A percentile compares a stretch with the other conserved stretches of the same genome.
phyloP scores from a whole-genome alignment of 768 basidiomycete species.

The Pholiota conissans region DNA sequence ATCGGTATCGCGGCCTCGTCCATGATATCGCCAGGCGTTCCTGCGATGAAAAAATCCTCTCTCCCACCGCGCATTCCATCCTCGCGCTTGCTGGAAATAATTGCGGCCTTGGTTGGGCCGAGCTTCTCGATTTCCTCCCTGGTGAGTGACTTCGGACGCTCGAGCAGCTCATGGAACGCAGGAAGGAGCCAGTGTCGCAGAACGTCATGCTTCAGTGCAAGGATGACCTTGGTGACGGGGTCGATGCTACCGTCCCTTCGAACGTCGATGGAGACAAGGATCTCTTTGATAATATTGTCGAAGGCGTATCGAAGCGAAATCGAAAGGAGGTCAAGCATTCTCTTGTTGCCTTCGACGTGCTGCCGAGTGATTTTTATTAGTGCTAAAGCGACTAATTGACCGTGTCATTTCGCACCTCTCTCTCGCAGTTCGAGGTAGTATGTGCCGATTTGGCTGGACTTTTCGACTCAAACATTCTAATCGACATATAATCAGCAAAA shows the following conservation, averaged over 20 bases:
- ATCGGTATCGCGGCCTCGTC: not conserved
- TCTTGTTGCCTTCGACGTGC: not conserved
- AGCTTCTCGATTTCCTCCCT: not conserved
- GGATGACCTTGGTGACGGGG: not conserved
- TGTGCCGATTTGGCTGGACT: not conserved
- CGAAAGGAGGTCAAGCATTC: not conserved
- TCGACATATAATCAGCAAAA: not conserved
- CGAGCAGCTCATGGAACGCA: not conserved
- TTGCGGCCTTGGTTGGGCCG: slow-evolving; percentile 26
- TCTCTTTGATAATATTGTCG: not conserved
- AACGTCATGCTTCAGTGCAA: not conserved
- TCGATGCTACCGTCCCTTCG: not conserved
- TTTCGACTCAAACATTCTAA: not conserved
- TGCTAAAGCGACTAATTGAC: not conserved
- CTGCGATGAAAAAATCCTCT: not conserved
- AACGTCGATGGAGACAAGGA: not conserved
- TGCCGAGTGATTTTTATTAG: not conserved
- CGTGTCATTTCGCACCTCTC: not conserved
- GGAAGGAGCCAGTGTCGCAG: not conserved
- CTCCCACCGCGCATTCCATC: not conserved
- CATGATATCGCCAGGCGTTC: not conserved
- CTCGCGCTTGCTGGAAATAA: slow-evolving; percentile 17
- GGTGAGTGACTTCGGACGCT: not conserved
- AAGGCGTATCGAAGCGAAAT: not conserved
- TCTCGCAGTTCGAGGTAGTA: not conserved